Base-by-base conservation (phyloP, 805 yeast species). In the Metschnikowia similis region DNA sequence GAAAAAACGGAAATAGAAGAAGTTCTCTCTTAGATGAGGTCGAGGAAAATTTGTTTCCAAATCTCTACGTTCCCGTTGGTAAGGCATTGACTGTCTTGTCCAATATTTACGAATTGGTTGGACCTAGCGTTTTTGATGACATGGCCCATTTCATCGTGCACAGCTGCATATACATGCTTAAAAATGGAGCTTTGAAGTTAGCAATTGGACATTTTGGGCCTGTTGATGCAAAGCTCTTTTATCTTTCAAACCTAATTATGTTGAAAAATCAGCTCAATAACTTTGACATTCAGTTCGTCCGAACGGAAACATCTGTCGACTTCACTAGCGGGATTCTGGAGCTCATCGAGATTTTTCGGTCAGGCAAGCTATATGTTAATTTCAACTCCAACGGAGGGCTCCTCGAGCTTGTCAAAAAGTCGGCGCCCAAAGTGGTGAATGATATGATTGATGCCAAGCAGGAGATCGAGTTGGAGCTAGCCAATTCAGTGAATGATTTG, bases 61-160 rank as follows among this genome's bases (percentile, higher is more conserved):
- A 74, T 17, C 77, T 84, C 59, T 89, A 87, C 63, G 82, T 88
- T 11, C 96, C 96, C 1, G 70, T 89, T 41, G 76, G 80, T 3
- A 80, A 80, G 48, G 84, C 96, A 0, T 68, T 90, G 39, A 77
- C 84, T 0, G 67, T 92, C 6, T 69, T 91, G 30, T 83, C 89
- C 32, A 86, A 82, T 62, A 85, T 91, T 21, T 88, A 89, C 62
- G 95, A 88, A 59, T 71, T 90, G 58, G 79, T 92, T 35, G 84
- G 85, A 56, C 82, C 91, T 2, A 70, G 77, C 10, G 87, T 89
- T 1, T 92, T 91, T 68, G 96, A 89, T 63, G 96, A 89, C 61
- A 69, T 91, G 55, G 96, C 97, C 0, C 96, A 89, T 64, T 82
- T 86, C 49, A 83, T 89, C 47, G 87, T 92, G 4, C 96, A 88